Conservation (phyloP, 768 basidiomycete species). For the Leucosporidium scottii region DNA sequence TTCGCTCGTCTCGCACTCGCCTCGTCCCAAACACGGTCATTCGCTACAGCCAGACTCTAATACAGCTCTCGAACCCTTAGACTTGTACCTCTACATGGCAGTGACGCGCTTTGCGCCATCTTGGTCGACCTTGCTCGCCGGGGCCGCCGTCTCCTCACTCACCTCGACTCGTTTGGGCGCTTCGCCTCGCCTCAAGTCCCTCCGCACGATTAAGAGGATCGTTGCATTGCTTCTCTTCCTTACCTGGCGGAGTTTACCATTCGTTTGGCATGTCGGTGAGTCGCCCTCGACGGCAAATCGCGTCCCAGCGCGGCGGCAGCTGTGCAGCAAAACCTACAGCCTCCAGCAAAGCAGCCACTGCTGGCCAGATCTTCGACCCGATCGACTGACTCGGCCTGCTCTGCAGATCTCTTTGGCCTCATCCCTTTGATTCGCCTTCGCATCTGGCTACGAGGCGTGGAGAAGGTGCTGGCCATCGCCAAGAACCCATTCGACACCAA, state of each 20-base stretch:
- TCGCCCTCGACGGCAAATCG: neutral
- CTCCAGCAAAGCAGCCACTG: neutral
- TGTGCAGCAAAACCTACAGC: neutral
- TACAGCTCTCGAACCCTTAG: too few species aligned
- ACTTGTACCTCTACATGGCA: neutral
- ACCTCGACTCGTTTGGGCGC: neutral
- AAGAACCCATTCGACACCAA: slow-evolving; percentile 16
- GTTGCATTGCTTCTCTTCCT: slow-evolving; percentile 15
- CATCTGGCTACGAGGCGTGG: slow-evolving; percentile 11
- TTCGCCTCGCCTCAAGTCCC: neutral
- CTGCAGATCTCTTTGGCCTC: slow-evolving; percentile 9
- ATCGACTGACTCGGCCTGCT: neutral
- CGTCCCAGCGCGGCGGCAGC: neutral
- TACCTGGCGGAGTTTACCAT: slow-evolving; percentile 21
- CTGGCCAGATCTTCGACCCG: neutral
- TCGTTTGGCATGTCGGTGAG: slow-evolving; percentile 28
- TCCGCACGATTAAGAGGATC: slow-evolving; percentile 7
- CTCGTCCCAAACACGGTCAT: too few species aligned
- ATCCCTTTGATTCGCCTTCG: slow-evolving; percentile 16
- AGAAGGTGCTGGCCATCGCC: slow-evolving; percentile 18
- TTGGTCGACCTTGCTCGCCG: slow-evolving; percentile 8
- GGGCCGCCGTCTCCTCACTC: neutral
- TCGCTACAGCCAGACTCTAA: too few species aligned
- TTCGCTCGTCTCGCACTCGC: neutral
- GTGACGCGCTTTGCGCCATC: slow-evolving; percentile 3